A percentile compares a stretch with the other conserved stretches of the same genome.
Conservation (phyloP, 352 stramenopile genomes). For the Phytophthora vignae region DNA sequence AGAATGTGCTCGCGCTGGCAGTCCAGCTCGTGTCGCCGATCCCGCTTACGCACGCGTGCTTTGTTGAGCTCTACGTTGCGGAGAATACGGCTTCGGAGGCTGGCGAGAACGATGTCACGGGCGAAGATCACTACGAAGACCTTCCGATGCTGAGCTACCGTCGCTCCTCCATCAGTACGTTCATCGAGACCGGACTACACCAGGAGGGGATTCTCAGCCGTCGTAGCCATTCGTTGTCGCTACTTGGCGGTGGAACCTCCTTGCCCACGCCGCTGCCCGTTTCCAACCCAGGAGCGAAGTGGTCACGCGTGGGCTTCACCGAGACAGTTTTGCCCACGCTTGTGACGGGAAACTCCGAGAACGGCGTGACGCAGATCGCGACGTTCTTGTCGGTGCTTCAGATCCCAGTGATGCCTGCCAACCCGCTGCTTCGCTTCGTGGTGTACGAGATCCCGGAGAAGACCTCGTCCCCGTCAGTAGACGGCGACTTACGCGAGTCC, state of each 20-base stretch:
- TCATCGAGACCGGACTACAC: constrained; percentile 77
- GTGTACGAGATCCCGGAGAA: constrained; percentile 84
- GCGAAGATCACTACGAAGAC: constrained; percentile 65
- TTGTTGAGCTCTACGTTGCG: constrained; percentile 77
- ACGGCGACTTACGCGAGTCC: constrained; percentile 32
- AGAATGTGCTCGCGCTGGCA: constrained; percentile 84
- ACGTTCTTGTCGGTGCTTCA: constrained; percentile 85
- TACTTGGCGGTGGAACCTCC: constrained; percentile 31
- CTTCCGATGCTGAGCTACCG: constrained; percentile 52
- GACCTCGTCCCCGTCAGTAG: constrained; percentile 29
- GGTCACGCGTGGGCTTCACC: constrained; percentile 77
- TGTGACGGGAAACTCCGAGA: constrained; percentile 43
- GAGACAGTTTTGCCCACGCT: constrained; percentile 80
- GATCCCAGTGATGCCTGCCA: constrained; percentile 69
- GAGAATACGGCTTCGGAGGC: constrained; percentile 51
- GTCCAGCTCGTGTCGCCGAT: constrained; percentile 72
- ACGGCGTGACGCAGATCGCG: constrained; percentile 59
- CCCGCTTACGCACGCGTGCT: constrained; percentile 74
- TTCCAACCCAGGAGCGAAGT: constrained; percentile 50
- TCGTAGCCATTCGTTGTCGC: constrained; percentile 57
- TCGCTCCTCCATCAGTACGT: constrained; percentile 75
- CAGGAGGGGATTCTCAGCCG: constrained; percentile 69
- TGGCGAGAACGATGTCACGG: constrained; percentile 59
- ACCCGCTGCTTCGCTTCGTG: constrained; percentile 80
- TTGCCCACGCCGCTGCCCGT: constrained; percentile 39